phyloP scores from a whole-genome alignment of 1,284 basidiomycete genomes.

The Ceratobasidium sp. region DNA sequence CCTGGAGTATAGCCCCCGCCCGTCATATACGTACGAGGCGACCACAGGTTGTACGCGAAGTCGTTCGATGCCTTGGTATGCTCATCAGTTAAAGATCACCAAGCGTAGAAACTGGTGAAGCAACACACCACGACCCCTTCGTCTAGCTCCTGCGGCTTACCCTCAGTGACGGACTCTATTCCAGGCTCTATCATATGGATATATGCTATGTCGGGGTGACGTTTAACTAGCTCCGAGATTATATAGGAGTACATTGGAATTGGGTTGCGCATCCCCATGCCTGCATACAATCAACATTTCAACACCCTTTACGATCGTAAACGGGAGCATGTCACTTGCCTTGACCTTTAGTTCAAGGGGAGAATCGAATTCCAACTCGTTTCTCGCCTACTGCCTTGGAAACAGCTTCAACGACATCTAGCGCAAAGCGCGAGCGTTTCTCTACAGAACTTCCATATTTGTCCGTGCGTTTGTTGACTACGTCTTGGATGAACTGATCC shows the following conservation, averaged over 20 bases:
- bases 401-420: constrained; percentile 59
- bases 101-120: constrained; percentile 49
- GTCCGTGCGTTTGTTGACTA: constrained; percentile 66
- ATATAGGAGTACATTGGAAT: constrained; percentile 58
- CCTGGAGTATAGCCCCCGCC: constrained; percentile 60
- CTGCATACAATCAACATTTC: neutral
- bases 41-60: constrained; percentile 46
- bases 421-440: constrained; percentile 64
- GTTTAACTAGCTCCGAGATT: constrained; percentile 50
- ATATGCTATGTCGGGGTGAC: constrained; percentile 58
- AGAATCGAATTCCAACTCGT: constrained; percentile 63
- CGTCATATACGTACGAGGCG: constrained; percentile 58
- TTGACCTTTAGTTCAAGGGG: constrained; percentile 61
- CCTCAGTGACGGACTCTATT: constrained; percentile 52
- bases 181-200: constrained; percentile 57
- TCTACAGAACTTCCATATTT: constrained; percentile 68
- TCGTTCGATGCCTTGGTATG: constrained; percentile 52
- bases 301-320: neutral
- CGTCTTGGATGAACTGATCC: constrained; percentile 60
- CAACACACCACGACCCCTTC: constrained; percentile 47
- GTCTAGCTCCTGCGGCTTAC: constrained; percentile 49
- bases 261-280: constrained; percentile 51
- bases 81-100: constrained; percentile 49
- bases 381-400: neutral
- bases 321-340: constrained; percentile 48